Evolutionary conservation across 306 rosid genomes (phyloP).

Genomic region (Acmispon strigosus): DNA sequence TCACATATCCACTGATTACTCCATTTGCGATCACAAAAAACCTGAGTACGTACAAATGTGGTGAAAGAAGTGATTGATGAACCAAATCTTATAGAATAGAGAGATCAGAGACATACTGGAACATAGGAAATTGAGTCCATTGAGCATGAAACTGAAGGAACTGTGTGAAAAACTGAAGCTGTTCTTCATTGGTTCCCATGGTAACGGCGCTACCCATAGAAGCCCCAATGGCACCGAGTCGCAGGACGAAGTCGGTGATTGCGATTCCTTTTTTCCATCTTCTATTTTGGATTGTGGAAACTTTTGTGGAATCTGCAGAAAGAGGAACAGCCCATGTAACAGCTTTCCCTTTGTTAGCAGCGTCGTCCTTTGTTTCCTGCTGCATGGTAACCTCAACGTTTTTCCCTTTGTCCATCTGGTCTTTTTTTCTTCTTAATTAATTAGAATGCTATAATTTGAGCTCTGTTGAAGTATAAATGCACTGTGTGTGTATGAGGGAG

Average conservation of each 20-base stretch:
- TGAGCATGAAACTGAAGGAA: slow-evolving; percentile 56
- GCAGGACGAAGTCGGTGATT: slow-evolving; percentile 34
- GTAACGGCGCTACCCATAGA: slow-evolving; percentile 28
- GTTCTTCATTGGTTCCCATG: slow-evolving; percentile 30
- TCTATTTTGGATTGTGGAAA: background rate
- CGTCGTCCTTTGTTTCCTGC: no score
- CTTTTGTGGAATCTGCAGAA: slow-evolving; percentile 9
- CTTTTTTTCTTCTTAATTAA: no score
- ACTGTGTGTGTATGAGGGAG: no score
- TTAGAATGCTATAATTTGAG: no score
- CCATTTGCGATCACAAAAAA: slow-evolving; percentile 38
- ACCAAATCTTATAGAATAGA: background rate
- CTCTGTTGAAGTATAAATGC: no score
- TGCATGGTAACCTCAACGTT: no score
- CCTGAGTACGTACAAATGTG: slow-evolving; percentile 24
- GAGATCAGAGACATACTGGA: slow-evolving; percentile 15
- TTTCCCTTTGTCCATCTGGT: no score
- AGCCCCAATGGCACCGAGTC: slow-evolving; percentile 36
- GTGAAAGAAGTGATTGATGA: background rate
- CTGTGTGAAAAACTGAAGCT: slow-evolving; percentile 58
- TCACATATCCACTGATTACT: slow-evolving; percentile 22
- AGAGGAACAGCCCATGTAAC: background rate
- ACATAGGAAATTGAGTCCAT: slow-evolving; percentile 35
- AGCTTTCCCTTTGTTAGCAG: no score
- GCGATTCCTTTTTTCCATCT: slow-evolving; percentile 36